Evolutionary conservation across 257 asterid species (phyloP).

Genomic region (Plectranthus barbatus): DNA sequence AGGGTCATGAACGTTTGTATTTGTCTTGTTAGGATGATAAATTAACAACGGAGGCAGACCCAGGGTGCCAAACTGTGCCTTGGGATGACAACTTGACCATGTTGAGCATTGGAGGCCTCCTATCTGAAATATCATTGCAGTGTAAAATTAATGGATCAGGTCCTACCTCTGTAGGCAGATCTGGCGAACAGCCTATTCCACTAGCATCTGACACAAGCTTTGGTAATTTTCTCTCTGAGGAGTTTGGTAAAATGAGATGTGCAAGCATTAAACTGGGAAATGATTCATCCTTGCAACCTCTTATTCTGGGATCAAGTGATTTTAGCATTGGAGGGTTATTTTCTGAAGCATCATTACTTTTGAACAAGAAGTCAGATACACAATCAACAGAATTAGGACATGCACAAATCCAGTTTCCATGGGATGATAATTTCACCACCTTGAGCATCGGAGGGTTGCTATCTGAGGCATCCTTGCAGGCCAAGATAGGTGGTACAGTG

Average conservation of each 20-base stretch:
- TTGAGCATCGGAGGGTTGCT: conserved; percentile 83
- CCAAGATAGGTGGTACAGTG: conserved; percentile 24
- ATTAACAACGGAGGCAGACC: conserved; percentile 22
- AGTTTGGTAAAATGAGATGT: conserved; percentile 29
- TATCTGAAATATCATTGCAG: conserved; percentile 70
- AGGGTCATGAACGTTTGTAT: background rate
- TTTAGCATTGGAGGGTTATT: conserved; percentile 45
- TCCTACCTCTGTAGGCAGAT: conserved; percentile 30
- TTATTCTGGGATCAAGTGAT: conserved; percentile 35
- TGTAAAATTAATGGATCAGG: conserved; percentile 33
- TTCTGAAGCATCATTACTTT: conserved; percentile 48
- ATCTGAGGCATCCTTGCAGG: conserved; percentile 59
- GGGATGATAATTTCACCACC: conserved; percentile 54
- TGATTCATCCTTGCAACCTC: conserved; percentile 31
- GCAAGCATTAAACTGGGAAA: conserved; percentile 15
- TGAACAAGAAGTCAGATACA: conserved; percentile 23
- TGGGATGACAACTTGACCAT: conserved; percentile 77
- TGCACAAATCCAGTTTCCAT: conserved; percentile 31
- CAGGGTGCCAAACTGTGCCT: conserved; percentile 19
- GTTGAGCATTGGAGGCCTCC: conserved; percentile 83
- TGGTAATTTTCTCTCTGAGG: conserved; percentile 40
- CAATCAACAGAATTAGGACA: conserved; percentile 11
- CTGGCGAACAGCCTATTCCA: conserved; percentile 32
- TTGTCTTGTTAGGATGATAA: conserved; percentile 42
- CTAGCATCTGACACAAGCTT: conserved; percentile 38